These are phyloP conservation scores for Podaxis rugospora DNA, from an alignment of 768 basidiomycete genomes.

Conservation along the genomic window DNA sequence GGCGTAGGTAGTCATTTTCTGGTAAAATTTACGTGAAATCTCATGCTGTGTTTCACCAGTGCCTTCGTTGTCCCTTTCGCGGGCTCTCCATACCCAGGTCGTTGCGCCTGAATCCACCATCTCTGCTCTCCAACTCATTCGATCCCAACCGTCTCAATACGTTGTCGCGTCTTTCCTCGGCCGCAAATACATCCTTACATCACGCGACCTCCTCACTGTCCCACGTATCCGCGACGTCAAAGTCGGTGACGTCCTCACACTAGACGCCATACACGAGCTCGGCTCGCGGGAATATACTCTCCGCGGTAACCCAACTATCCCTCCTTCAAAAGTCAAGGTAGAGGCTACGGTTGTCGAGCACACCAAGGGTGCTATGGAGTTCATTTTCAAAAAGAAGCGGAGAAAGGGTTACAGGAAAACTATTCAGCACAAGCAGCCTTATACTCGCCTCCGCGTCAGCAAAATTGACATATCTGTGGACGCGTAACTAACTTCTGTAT, in stretches of 20 bases:
- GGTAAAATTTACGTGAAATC: background rate
- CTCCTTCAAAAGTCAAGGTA: constrained; percentile 62
- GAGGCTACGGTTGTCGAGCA: constrained; percentile 95
- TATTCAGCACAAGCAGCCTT: constrained; percentile 90
- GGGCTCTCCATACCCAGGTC: constrained; percentile 23
- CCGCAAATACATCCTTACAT: constrained; percentile 83
- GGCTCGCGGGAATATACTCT: constrained; percentile 95
- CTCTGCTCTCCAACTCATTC: constrained; percentile 74
- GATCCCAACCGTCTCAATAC: constrained; percentile 90
- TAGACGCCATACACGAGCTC: constrained; percentile 88
- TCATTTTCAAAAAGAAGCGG: constrained; percentile 93
- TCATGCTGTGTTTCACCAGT: constrained; percentile 12
- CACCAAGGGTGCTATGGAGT: constrained; percentile 91
- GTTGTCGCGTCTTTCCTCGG: constrained; percentile 86
- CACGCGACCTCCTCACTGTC: constrained; percentile 89
- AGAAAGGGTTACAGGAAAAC: constrained; percentile 98
- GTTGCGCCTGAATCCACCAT: constrained; percentile 35
- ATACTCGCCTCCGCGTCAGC: constrained; percentile 92
- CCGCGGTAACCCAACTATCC: constrained; percentile 70
- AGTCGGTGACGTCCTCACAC: constrained; percentile 79
- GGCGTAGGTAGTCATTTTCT: constrained; percentile 21
- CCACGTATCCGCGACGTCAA: constrained; percentile 82
- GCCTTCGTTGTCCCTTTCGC: constrained; percentile 6
- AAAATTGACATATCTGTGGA: constrained; percentile 52
- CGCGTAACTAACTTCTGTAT: constrained; percentile 20